Evolutionary conservation across 2,329 filamentous ascomycete genomes (phyloP).

Genomic region (Pseudocercospora ulei): DNA sequence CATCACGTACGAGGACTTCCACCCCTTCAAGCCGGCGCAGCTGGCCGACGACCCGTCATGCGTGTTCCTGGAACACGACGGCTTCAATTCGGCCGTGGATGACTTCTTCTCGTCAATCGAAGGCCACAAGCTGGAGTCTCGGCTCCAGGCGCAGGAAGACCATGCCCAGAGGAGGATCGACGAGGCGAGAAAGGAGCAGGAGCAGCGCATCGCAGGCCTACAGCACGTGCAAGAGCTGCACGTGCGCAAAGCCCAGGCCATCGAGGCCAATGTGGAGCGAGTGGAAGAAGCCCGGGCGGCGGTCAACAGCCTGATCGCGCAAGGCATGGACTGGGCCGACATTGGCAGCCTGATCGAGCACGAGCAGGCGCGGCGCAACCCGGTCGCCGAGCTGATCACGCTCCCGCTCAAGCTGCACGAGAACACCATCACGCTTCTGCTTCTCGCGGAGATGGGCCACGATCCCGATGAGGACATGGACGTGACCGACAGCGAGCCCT

Average conservation of each 20-base stretch:
- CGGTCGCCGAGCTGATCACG: conserved; percentile 77
- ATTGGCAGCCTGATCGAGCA: conserved; percentile 80
- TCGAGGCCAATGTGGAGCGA: conserved; percentile 79
- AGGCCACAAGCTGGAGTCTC: conserved; percentile 80
- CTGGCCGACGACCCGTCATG: conserved; percentile 58
- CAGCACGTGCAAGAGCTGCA: conserved; percentile 74
- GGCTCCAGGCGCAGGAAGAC: conserved; percentile 70
- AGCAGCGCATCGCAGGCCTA: conserved; percentile 71
- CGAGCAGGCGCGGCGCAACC: conserved; percentile 70
- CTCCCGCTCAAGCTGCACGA: conserved; percentile 82
- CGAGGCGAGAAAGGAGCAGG: conserved; percentile 71
- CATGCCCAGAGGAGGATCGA: conserved; percentile 75
- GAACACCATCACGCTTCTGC: conserved; percentile 68
- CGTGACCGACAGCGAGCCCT: conserved; percentile 53
- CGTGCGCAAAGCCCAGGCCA: conserved; percentile 75
- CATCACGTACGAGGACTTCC: conserved; percentile 84
- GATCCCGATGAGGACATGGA: conserved; percentile 48
- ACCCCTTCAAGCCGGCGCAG: conserved; percentile 78
- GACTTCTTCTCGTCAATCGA: conserved; percentile 97
- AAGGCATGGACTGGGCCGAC: conserved; percentile 96
- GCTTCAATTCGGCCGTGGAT: conserved; percentile 87
- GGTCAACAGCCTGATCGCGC: conserved; percentile 78
- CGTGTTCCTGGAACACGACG: conserved; percentile 64
- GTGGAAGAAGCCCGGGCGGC: conserved; percentile 90
- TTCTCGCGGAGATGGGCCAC: conserved; percentile 58